Conservation (phyloP, 192 early-diverging fungal genomes). For the Cetraspora pellucida region DNA sequence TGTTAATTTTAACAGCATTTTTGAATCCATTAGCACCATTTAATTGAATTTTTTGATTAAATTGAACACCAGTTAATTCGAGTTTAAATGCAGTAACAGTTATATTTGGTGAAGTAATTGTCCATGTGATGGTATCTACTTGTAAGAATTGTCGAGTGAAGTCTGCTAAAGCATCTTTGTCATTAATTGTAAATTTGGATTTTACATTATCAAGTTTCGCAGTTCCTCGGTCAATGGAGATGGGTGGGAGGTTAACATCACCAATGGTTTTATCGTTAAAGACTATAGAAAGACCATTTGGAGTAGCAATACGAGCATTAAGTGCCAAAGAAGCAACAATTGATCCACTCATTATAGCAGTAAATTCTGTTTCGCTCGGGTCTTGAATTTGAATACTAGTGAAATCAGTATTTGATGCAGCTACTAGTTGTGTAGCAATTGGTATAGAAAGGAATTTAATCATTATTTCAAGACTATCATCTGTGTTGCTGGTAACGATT, state of each 20-base stretch:
- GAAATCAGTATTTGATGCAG: constrained; percentile 36
- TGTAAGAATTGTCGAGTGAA: constrained; percentile 57
- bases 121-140: constrained; percentile 51
- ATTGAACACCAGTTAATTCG: constrained; percentile 49
- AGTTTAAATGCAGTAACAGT: constrained; percentile 56
- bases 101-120: constrained; percentile 48
- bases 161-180: constrained; percentile 46
- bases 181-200: constrained; percentile 43
- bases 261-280: constrained; percentile 49
- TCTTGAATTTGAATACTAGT: constrained; percentile 41
- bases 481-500: constrained; percentile 46
- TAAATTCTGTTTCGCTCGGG: constrained; percentile 41
- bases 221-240: constrained; percentile 24
- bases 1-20: constrained; percentile 39
- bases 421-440: constrained; percentile 58
- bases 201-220: not conserved
- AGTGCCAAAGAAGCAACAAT: constrained; percentile 46
- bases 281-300: constrained; percentile 41
- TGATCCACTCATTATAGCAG: constrained; percentile 44
- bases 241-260: constrained; percentile 48
- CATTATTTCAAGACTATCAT: constrained; percentile 52
- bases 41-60: constrained; percentile 50
- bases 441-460: constrained; percentile 58
- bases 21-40: constrained; percentile 42
- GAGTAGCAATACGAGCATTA: constrained; percentile 44